Conservation (phyloP, 495 filamentous ascomycete genomes). For the Penicillium soppii region DNA sequence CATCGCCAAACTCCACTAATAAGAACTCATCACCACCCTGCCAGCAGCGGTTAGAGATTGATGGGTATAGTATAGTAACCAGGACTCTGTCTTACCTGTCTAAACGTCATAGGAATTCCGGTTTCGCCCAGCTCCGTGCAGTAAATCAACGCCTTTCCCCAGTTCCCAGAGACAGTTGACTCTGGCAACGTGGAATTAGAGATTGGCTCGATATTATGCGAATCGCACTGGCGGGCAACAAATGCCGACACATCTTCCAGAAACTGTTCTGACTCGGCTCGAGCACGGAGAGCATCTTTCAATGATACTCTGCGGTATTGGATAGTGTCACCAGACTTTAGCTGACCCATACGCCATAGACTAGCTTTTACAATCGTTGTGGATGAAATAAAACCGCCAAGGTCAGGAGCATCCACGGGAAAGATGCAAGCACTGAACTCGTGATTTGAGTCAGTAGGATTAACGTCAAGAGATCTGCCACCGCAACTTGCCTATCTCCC, state of each 20-base stretch:
- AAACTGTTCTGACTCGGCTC: constrained; percentile 34
- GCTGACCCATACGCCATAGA: constrained; percentile 59
- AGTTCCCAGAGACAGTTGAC: not conserved
- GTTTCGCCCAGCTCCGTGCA: not conserved
- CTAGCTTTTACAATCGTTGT: constrained; percentile 55
- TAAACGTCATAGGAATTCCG: constrained; percentile 41
- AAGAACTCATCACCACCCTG: constrained; percentile 56
- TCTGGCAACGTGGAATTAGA: not conserved
- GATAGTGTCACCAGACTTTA: constrained; percentile 58
- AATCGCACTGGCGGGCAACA: not conserved
- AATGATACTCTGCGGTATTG: constrained; percentile 45
- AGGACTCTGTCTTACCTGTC: constrained; percentile 34
- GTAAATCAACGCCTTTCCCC: not conserved
- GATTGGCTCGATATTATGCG: not conserved
- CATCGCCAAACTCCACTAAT: constrained; percentile 54
- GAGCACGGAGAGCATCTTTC: constrained; percentile 41
- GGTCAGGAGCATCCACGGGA: constrained; percentile 55
- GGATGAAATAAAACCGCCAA: constrained; percentile 57
- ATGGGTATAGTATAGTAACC: not conserved
- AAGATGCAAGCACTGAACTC: constrained; percentile 39
- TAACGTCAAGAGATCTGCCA: not conserved
- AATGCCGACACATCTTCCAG: not conserved
- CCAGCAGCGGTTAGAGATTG: not conserved
- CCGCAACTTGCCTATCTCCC: constrained; percentile 50
- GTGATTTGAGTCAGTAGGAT: not conserved